phyloP scores from a whole-genome alignment of 495 filamentous ascomycete genomes.

The Daldinia concentrica region DNA sequence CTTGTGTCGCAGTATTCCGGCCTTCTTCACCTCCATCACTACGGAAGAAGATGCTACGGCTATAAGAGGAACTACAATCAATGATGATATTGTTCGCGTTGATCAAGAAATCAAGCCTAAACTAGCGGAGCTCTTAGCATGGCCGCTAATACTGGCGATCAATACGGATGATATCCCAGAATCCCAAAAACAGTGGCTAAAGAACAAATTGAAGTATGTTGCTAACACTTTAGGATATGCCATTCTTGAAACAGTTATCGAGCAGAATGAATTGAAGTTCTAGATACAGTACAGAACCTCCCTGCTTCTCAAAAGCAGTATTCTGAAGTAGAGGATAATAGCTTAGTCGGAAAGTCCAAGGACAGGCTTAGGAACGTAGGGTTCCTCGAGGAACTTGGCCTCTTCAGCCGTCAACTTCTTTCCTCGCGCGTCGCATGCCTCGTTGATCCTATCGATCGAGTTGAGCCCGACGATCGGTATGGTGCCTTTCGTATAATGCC shows the following conservation, averaged over 20 bases:
- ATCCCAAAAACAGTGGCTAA: constrained; percentile 41
- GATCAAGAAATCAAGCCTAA: constrained; percentile 31
- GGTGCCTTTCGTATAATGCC: constrained; percentile 56
- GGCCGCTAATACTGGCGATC: constrained; percentile 45
- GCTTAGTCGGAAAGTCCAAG: background rate
- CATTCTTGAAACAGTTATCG: constrained; percentile 15
- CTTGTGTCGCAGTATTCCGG: constrained; percentile 34
- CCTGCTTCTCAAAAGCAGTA: background rate
- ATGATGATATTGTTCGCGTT: background rate
- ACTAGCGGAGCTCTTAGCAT: constrained; percentile 39
- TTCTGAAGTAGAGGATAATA: background rate
- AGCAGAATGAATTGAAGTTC: constrained; percentile 23
- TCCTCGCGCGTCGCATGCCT: constrained; percentile 62
- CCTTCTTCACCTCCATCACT: constrained; percentile 26
- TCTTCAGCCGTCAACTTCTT: constrained; percentile 67
- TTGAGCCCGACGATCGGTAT: constrained; percentile 67
- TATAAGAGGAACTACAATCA: background rate
- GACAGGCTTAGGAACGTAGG: constrained; percentile 51
- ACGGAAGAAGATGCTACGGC: background rate
- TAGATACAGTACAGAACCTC: constrained; percentile 5
- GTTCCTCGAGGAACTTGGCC: constrained; percentile 68
- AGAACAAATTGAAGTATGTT: constrained; percentile 25
- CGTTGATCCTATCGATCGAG: constrained; percentile 63
- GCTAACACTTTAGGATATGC: constrained; percentile 29
- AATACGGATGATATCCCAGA: constrained; percentile 34